A percentile compares a stretch with the other conserved stretches of the same genome.
Conservation (phyloP, 1,139 yeast species). For the Debaryomyces fabryi region DNA sequence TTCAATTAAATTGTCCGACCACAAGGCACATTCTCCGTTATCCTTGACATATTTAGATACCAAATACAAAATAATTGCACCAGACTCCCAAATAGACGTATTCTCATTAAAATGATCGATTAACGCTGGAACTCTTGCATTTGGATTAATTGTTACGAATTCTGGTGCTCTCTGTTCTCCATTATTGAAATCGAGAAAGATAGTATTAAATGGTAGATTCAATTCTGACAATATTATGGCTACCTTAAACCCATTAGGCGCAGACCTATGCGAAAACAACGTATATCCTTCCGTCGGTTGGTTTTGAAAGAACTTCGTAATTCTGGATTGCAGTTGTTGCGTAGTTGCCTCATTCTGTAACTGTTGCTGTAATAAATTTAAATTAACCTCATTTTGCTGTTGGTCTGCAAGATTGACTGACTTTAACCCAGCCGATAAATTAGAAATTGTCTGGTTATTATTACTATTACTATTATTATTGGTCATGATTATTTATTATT, state of each 20-base stretch:
- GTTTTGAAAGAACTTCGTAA: constrained; percentile 73
- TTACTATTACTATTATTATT: constrained; percentile 13
- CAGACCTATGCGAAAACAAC: constrained; percentile 85
- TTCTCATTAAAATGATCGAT: constrained; percentile 84
- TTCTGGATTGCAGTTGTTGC: constrained; percentile 52
- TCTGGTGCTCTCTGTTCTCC: constrained; percentile 95
- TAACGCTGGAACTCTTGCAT: constrained; percentile 92
- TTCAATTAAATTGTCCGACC: constrained; percentile 79
- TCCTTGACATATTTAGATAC: constrained; percentile 70
- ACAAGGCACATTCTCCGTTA: constrained; percentile 72
- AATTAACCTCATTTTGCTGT: constrained; percentile 45
- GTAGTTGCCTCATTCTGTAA: constrained; percentile 41
- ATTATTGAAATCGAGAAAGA: constrained; percentile 81
- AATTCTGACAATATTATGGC: constrained; percentile 88
- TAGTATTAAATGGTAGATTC: constrained; percentile 76
- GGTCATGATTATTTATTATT: constrained; percentile 1
- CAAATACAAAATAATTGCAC: constrained; percentile 81
- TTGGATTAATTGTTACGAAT: constrained; percentile 88
- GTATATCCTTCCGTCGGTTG: constrained; percentile 87
- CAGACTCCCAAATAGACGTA: constrained; percentile 90
- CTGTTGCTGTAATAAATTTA: constrained; percentile 45
- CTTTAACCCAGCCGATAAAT: constrained; percentile 54
- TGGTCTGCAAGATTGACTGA: constrained; percentile 45
- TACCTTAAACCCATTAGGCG: constrained; percentile 96
- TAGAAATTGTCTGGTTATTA: constrained; percentile 38